Base-by-base conservation (phyloP, 257 asterid species). In the Oldenlandia corymbosa region DNA sequence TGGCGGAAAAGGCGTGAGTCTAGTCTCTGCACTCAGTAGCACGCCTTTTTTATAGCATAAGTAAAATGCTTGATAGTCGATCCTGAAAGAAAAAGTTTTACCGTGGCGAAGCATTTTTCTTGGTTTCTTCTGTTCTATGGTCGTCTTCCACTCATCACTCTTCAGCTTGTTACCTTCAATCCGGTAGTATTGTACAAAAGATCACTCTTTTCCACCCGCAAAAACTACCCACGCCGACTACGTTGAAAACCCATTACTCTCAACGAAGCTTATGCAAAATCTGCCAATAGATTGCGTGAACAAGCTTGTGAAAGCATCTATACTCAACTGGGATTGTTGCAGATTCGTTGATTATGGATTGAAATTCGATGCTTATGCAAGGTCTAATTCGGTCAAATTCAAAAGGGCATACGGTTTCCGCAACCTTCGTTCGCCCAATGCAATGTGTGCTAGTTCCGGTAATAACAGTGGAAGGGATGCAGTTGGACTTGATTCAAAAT, bases 241-340 rank as follows among this genome's bases (percentile, higher is more conserved):
- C 8, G 18, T 32, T 21, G 37, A n/a, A 49, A 4, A 46, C 18
- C 58, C 51, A n/a, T 47, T 47, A 47, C 20, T 62, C 30, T 45
- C 45, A 12, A 7, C 12, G 16, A 56, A 27, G 27, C 49, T 23
- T 58, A 27, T 39, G 36, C 60, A 23, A 57, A 45, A 49, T 28
- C 42, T 16, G 28, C 21, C 37, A 59, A 51, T 39, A 30, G 31
- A 48, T 28, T 20, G 7, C 34, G 26, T 39, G 32, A 42, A 4
- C 37, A 43, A 52, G 26, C 16, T 10, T 24, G 4, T 2, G 1
- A 10, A 55, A 54, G 17, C n/a, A 69, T 54, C 52, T 48, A 39
- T 17, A 67, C 67, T 65, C 18, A 62, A 47, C 34, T 72, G 49
- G 58, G 60, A 42, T 49, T 6, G 63, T 7, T 23, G 68, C 59